Base-by-base conservation (phyloP, 2,329 filamentous ascomycete species). In the Orbilia javanica region DNA sequence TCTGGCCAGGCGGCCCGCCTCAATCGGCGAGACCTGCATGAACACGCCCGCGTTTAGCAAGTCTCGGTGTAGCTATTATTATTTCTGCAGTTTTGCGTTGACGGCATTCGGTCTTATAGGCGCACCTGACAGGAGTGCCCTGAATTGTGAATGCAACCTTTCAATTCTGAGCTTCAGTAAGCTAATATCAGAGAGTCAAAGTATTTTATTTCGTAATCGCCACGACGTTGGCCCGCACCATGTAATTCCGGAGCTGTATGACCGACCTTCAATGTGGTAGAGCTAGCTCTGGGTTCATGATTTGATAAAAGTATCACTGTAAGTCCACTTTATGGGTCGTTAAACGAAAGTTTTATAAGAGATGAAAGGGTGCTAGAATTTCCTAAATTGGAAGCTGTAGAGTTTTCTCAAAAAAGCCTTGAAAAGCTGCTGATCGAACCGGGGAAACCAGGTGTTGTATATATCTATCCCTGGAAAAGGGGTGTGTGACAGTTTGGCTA, bases 1-100 rank as follows among this genome's bases (percentile, higher is more conserved):
- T 71, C 18, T 77, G 66, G 18, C 73, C 66, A 55, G 71, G 66
- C 57, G 62, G 66, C 13, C 53, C 65, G 10, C 50, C 72, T 18
- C n/a, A 36, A 52, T 71, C 65, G 1, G 65, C 72, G 18, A 71
- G 25, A 8, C 27, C 18, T 8, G 57, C 10, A 13, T 71, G 25
- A 52, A 44, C 27, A n/a, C 29, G 63, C 6, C 73, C 73, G 11
- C 53, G 27, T 39, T 71, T 70, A 20, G 70, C 63, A 7, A 60
- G 52, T 10, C 66, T 50, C 4, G 71, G 20, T 2, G 29, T 62
- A 29, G 70, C 69, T 2, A 67, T 50, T 0, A 46, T 44, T 15
- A 3, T 66, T 52, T 77, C 73, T 31, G 57, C 62, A 18, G 64
- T 44, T 25, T 18, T 18, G 67, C 60, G 0, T 77, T 39, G 10